Evolutionary conservation across 2,329 filamentous ascomycete species (phyloP).

Genomic region (Passalora sequoiae): DNA sequence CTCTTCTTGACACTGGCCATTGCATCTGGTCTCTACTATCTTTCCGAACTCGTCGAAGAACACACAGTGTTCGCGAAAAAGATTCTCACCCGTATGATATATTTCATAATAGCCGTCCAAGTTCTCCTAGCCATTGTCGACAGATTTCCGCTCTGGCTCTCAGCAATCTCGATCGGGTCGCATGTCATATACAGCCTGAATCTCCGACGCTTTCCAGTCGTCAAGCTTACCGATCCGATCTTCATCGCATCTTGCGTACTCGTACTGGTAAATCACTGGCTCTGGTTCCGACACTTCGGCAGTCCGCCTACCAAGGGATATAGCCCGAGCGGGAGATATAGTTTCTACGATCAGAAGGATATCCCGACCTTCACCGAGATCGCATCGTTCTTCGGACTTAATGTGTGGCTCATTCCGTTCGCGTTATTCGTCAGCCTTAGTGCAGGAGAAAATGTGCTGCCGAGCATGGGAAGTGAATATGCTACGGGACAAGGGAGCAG

Average conservation of each 20-base stretch:
- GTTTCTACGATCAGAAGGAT: constrained; percentile 36
- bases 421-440: constrained; percentile 90
- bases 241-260: constrained; percentile 80
- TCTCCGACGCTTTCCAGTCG: constrained; percentile 67
- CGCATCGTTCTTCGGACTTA: constrained; percentile 90
- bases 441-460: constrained; percentile 89
- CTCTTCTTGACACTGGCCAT: constrained; percentile 92
- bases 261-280: constrained; percentile 83
- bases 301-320: no score
- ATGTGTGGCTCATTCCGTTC: constrained; percentile 95
- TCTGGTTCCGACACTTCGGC: constrained; percentile 95
- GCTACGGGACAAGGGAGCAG: constrained; percentile 54
- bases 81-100: constrained; percentile 79
- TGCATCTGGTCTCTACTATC: constrained; percentile 96
- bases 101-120: constrained; percentile 70
- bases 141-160: constrained; percentile 73
- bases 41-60: constrained; percentile 96
- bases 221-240: constrained; percentile 80
- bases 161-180: constrained; percentile 68
- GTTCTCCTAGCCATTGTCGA: constrained; percentile 72
- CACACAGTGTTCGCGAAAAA: constrained; percentile 90
- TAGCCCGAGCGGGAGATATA: constrained; percentile 38
- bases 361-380: constrained; percentile 89
- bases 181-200: constrained; percentile 88
- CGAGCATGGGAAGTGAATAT: constrained; percentile 79